Evolutionary conservation across 2,329 filamentous ascomycete species (phyloP).

Genomic region (Hymenoscyphus infarciens): DNA sequence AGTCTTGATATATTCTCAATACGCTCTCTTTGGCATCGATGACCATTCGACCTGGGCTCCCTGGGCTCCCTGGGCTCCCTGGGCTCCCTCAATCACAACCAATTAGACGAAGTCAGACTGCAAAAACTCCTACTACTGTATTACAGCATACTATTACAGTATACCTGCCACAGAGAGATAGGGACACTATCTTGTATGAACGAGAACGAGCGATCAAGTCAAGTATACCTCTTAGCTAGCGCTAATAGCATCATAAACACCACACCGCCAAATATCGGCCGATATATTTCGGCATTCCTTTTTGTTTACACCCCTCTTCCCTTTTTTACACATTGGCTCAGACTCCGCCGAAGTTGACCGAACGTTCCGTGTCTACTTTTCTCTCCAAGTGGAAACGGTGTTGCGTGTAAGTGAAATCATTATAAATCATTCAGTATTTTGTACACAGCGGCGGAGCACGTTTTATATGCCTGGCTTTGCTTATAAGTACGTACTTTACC

Average conservation of each 20-base stretch:
- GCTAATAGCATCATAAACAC: not conserved
- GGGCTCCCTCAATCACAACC: too few relatives aligned
- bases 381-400: not conserved
- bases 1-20: too few relatives aligned
- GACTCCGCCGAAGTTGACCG: not conserved
- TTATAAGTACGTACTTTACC: not conserved
- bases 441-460: not conserved
- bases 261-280: not conserved
- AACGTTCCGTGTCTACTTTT: not conserved
- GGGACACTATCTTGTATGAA: not conserved
- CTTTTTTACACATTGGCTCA: not conserved
- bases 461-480: not conserved
- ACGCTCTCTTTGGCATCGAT: too few relatives aligned
- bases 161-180: too few relatives aligned
- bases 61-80: too few relatives aligned
- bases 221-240: too few relatives aligned
- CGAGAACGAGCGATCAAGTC: too few relatives aligned
- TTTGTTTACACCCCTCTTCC: not conserved
- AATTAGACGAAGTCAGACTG: too few relatives aligned
- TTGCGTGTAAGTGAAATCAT: not conserved
- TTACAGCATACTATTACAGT: too few relatives aligned
- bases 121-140: too few relatives aligned
- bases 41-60: too few relatives aligned
- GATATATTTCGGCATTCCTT: not conserved
- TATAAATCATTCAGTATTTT: not conserved